phyloP scores from a whole-genome alignment of 2,329 filamentous ascomycete species.

The Beauveria varroae region DNA sequence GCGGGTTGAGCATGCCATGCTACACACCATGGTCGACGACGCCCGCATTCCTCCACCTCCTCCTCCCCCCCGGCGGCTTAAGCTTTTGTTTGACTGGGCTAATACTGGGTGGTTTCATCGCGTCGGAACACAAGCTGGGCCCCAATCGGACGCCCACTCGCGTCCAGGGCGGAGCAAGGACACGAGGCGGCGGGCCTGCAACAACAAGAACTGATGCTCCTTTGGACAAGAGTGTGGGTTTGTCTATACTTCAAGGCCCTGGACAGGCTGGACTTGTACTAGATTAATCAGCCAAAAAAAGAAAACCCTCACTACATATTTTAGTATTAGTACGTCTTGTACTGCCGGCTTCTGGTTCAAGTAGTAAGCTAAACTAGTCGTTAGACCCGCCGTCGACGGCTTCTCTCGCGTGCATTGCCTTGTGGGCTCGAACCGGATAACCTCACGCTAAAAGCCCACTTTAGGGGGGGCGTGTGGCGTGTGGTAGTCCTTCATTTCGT shows the following conservation, averaged over 20 bases:
- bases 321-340: not conserved
- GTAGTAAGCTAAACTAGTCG: not conserved
- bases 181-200: constrained; percentile 3
- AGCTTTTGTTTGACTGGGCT: not conserved
- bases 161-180: constrained; percentile 6
- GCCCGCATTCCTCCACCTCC: not conserved
- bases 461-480: constrained; percentile 4
- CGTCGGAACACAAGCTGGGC: not conserved
- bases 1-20: not conserved
- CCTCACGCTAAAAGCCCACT: constrained; percentile 2
- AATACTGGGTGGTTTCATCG: constrained; percentile 1
- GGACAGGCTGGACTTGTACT: not conserved
- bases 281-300: not conserved
- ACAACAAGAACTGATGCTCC: not conserved
- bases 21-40: not conserved
- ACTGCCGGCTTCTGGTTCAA: not conserved
- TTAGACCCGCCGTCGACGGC: constrained; percentile 7
- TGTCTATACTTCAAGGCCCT: constrained; percentile 1
- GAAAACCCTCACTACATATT: not conserved
- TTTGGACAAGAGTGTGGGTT: not conserved
- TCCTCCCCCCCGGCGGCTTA: not conserved
- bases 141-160: not conserved
- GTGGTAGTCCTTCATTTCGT: constrained; percentile 12
- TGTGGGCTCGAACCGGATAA: constrained; percentile 12
- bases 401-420: constrained; percentile 12